phyloP scores from a whole-genome alignment of 306 rosid genomes.

The Clitoria ternatea region DNA sequence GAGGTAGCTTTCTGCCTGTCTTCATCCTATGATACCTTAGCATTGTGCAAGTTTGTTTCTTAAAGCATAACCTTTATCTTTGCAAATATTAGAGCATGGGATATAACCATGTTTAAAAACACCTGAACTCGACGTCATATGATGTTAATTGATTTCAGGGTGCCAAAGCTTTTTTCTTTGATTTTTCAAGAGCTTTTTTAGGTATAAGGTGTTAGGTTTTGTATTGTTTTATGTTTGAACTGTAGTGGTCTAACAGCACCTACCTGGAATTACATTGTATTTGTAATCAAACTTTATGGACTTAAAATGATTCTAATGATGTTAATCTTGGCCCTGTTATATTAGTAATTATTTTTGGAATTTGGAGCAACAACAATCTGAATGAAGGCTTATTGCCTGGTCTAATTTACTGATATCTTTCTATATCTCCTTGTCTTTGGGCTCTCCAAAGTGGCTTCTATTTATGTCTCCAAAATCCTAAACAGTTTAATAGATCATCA shows the following conservation, averaged over 20 bases:
- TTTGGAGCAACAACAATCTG: conserved; percentile 7
- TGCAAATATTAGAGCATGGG: background rate
- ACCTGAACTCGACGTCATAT: background rate
- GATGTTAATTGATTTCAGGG: background rate
- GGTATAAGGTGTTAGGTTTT: background rate
- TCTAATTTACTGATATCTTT: background rate
- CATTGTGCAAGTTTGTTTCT: background rate
- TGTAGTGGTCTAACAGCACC: background rate
- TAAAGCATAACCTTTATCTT: background rate
- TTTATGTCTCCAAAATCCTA: background rate
- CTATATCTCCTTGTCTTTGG: background rate
- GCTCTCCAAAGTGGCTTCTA: background rate
- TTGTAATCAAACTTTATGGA: background rate
- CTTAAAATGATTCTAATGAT: background rate
- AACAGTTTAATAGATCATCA: background rate
- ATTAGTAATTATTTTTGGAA: background rate
- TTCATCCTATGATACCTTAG: background rate
- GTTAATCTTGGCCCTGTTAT: background rate
- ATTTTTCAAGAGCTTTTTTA: background rate
- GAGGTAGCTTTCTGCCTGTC: conserved; percentile 48
- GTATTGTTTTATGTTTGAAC: background rate
- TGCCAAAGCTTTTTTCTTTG: background rate
- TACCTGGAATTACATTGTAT: background rate
- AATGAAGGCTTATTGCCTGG: conserved; percentile 1
- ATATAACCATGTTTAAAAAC: background rate